Evolutionary conservation across 2,329 filamentous ascomycete species (phyloP).

Genomic region (Pyrenochaeta sp.): DNA sequence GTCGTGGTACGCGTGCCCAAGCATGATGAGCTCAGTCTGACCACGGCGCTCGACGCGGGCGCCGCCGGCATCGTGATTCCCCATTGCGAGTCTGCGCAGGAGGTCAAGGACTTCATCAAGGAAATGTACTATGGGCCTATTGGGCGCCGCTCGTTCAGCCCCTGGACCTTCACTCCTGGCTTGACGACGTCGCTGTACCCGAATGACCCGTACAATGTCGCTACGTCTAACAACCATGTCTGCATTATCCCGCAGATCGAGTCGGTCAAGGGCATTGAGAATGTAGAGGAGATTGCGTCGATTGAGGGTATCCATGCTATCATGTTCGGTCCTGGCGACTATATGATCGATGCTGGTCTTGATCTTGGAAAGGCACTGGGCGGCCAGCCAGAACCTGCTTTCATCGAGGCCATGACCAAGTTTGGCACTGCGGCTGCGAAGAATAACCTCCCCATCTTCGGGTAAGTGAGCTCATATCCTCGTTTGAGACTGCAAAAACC

Average conservation of each 20-base stretch:
- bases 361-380: constrained; percentile 18
- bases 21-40: constrained; percentile 29
- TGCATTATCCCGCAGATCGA: constrained; percentile 38
- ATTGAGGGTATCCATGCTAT: constrained; percentile 30
- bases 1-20: constrained; percentile 35
- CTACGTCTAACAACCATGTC: constrained; percentile 32
- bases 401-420: constrained; percentile 25
- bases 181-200: constrained; percentile 26
- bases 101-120: constrained; percentile 31
- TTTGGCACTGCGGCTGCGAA: constrained; percentile 30
- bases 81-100: constrained; percentile 30
- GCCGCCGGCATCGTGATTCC: constrained; percentile 33
- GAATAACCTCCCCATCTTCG: constrained; percentile 30
- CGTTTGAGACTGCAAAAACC: neutral
- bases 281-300: constrained; percentile 35
- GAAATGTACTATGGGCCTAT: constrained; percentile 27
- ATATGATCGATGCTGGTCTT: constrained; percentile 33
- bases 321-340: constrained; percentile 38
- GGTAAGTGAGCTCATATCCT: constrained; percentile 15
- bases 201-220: constrained; percentile 32
- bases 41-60: constrained; percentile 34
- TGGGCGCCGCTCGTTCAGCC: constrained; percentile 35
- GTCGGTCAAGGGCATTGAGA: constrained; percentile 32
- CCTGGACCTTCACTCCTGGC: constrained; percentile 34
- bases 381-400: constrained; percentile 24